phyloP scores from a whole-genome alignment of 2,329 filamentous ascomycete genomes.

The Fusarium sacchari region DNA sequence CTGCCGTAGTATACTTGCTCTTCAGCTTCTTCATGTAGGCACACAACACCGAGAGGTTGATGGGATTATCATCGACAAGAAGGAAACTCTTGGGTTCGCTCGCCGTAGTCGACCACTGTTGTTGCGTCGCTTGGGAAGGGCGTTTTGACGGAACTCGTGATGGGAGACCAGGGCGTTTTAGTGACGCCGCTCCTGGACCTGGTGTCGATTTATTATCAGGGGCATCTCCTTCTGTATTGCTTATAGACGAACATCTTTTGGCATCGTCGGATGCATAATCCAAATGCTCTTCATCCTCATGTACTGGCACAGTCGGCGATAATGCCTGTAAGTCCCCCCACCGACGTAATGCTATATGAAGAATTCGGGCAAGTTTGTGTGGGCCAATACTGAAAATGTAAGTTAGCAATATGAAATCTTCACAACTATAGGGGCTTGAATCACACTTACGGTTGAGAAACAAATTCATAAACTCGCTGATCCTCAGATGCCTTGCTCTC shows the following conservation, averaged over 20 bases:
- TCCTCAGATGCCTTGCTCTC: conserved; percentile 26
- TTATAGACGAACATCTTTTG: neutral
- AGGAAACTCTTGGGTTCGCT: conserved; percentile 21
- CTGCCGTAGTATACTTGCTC: conserved; percentile 43
- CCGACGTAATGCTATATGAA: conserved; percentile 42
- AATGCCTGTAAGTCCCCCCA: conserved; percentile 40
- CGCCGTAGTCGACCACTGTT: neutral
- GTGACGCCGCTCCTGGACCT: neutral
- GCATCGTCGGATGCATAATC: neutral
- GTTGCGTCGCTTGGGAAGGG: neutral
- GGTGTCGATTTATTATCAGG: neutral
- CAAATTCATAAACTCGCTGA: conserved; percentile 49
- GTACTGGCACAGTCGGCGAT: neutral
- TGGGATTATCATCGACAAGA: conserved; percentile 37
- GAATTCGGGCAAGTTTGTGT: conserved; percentile 50
- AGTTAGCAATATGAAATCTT: neutral
- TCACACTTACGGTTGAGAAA: conserved; percentile 51
- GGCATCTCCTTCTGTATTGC: neutral
- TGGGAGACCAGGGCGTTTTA: conserved; percentile 6
- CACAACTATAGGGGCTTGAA: neutral
- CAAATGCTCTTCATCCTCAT: neutral
- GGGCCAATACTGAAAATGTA: conserved; percentile 46
- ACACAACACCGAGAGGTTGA: conserved; percentile 38
- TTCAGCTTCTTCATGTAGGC: conserved; percentile 49
- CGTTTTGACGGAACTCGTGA: neutral